Conservation (phyloP, 192 early-diverging fungal species). For the Diversispora epigaea region DNA sequence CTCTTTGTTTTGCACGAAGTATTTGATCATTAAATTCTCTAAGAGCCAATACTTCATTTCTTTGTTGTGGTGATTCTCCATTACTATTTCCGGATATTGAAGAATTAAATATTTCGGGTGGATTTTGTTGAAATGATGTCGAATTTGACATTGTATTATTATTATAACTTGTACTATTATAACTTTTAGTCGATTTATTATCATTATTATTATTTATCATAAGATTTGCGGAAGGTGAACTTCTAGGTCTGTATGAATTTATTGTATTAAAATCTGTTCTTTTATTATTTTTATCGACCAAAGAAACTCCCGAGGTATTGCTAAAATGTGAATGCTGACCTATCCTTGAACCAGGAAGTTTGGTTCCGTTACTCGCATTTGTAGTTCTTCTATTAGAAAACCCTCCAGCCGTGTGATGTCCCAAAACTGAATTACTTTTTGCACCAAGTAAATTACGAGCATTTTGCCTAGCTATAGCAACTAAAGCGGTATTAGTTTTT, state of each 20-base stretch:
- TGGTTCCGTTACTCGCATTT: not conserved
- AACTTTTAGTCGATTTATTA: too few relatives aligned
- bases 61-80: not conserved
- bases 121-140: too few relatives aligned
- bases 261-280: too few relatives aligned
- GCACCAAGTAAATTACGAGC: constrained; percentile 13
- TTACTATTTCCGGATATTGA: not conserved
- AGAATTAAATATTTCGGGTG: too few relatives aligned
- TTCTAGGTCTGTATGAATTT: too few relatives aligned
- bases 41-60: not conserved
- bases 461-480: constrained; percentile 19
- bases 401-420: not conserved
- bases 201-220: too few relatives aligned
- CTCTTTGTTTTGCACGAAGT: not conserved
- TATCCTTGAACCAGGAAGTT: not conserved
- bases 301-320: not conserved
- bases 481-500: constrained; percentile 24
- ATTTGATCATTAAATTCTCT: constrained; percentile 5
- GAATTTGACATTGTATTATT: too few relatives aligned
- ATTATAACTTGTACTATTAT: too few relatives aligned
- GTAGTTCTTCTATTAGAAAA: not conserved
- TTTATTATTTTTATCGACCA: too few relatives aligned
- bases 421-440: constrained; percentile 1
- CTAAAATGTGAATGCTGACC: not conserved
- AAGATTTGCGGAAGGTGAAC: too few relatives aligned